Evolutionary conservation across 2,329 filamentous ascomycete species (phyloP).

Genomic region (Arthrobotrys musiformis): DNA sequence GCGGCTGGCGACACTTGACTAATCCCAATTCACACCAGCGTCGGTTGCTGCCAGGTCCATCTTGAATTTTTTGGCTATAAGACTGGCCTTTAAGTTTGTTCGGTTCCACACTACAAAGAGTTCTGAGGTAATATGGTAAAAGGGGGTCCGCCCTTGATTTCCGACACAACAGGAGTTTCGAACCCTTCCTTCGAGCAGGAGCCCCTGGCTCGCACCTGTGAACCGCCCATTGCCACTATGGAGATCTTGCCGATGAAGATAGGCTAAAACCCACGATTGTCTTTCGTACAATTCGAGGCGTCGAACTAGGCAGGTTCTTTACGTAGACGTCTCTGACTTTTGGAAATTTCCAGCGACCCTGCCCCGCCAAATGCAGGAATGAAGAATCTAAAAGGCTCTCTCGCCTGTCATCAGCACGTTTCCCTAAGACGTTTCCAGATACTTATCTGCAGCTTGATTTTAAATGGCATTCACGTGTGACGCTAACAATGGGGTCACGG

Average conservation of each 20-base stretch:
- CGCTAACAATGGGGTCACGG: slow-evolving; percentile 5
- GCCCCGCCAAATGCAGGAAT: slow-evolving; percentile 9
- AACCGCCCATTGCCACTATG: slow-evolving; percentile 24
- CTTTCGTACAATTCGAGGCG: background rate
- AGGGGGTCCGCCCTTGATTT: slow-evolving; percentile 40
- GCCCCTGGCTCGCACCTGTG: slow-evolving; percentile 35
- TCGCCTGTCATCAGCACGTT: slow-evolving; percentile 49
- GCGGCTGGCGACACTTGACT: slow-evolving; percentile 37
- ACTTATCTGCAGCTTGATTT: slow-evolving; percentile 31
- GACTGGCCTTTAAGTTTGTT: slow-evolving; percentile 46
- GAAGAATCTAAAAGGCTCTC: slow-evolving; percentile 7
- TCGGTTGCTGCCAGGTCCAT: slow-evolving; percentile 32
- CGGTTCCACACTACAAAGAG: slow-evolving; percentile 38
- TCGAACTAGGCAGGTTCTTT: slow-evolving; percentile 16
- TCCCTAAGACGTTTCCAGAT: slow-evolving; percentile 39
- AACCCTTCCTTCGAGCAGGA: slow-evolving; percentile 44
- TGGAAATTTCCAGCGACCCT: background rate
- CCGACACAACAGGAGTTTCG: slow-evolving; percentile 52
- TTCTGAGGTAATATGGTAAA: slow-evolving; percentile 35
- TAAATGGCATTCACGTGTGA: slow-evolving; percentile 29
- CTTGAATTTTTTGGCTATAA: slow-evolving; percentile 38
- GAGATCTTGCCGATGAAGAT: slow-evolving; percentile 41
- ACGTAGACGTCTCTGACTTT: slow-evolving; percentile 12
- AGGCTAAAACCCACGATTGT: too few relatives aligned
- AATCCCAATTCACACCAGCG: slow-evolving; percentile 33